Evolutionary conservation across 495 filamentous ascomycete genomes (phyloP), one percentile per base, ranked within the genome.

Genomic region (Cladorrhinum samala): DNA sequence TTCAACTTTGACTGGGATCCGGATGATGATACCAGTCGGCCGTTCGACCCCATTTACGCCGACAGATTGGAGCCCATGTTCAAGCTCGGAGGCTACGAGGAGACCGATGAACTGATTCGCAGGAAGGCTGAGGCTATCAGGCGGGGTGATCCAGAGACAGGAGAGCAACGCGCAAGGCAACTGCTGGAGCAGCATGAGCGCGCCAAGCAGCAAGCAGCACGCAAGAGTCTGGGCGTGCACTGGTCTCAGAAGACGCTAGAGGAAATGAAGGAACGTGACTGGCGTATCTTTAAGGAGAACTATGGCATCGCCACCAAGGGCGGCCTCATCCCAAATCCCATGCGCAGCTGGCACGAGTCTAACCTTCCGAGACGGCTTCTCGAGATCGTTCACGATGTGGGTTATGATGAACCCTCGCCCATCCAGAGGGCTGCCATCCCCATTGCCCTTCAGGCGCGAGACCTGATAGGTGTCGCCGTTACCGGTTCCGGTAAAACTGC

Each of bases 251-350:
- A 99, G 82, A 84, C 77, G 54, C 69, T 99, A 60, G 88, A 93
- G 14, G 86, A 93, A 60, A 99, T 99, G 93, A 88, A 90, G 57
- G 91, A 97, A 74, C 78, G 93, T 62, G 93, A 99, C 67, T 99
- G 94, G 94, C 87, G 93, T 64, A 97, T 99, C 59, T 96, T 99
- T 79, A 97, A 97, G 74, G 94, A 97, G 72, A 93, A 99, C 65
- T 97, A 95, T 75, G 95, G 95, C 61, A 99, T 99, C 69, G 76
- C 80, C 36, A 96, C 91, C 16, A 96, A 95, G 68, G 80, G 81
- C 24, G 93, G 93, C 30, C 80, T 80, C 13, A 91, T 99, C 41
- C 93, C 93, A 1, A 91, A 96, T 55, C 93, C 93, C 1, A 97
- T 97, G 93, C 89, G 93, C 18, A 91, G 82, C 39, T 99, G 93